Percentiles rank a stretch among this genome's conserved stretches.
phyloP scores from a whole-genome alignment of 805 yeast species.

The Suhomyces canberraensis region DNA sequence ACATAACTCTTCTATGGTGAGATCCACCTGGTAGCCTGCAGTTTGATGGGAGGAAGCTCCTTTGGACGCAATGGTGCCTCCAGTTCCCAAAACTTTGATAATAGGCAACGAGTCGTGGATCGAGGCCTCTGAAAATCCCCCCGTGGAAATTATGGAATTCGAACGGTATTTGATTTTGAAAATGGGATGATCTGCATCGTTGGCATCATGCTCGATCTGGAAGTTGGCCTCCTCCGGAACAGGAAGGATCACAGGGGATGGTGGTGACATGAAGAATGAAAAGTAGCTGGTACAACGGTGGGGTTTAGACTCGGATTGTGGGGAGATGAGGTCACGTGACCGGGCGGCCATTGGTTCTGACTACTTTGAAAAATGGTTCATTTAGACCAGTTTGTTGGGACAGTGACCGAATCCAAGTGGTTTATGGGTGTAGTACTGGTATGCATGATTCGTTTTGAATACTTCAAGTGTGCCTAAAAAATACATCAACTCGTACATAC shows the following conservation, averaged over 20 bases:
- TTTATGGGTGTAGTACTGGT: too few relatives aligned
- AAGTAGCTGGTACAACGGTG: too few relatives aligned
- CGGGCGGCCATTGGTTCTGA: too few relatives aligned
- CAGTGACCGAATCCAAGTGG: too few relatives aligned
- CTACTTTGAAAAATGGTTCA: too few relatives aligned
- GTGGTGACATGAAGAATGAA: not conserved
- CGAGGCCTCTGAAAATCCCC: conserved; percentile 12
- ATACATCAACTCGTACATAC: too few relatives aligned
- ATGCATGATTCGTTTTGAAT: too few relatives aligned
- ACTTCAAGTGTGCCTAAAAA: too few relatives aligned
- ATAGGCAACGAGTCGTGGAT: conserved; percentile 22
- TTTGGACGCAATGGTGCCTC: conserved; percentile 59
- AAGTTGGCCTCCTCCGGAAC: conserved; percentile 6
- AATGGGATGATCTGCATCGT: conserved; percentile 28
- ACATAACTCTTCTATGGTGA: conserved; percentile 50
- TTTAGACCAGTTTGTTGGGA: too few relatives aligned
- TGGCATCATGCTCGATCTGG: conserved; percentile 21
- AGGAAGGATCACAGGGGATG: not conserved
- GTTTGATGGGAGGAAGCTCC: conserved; percentile 47
- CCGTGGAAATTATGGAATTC: conserved; percentile 23
- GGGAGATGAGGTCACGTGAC: too few relatives aligned
- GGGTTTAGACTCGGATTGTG: too few relatives aligned
- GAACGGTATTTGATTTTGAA: conserved; percentile 36
- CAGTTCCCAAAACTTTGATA: conserved; percentile 53
- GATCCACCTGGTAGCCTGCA: conserved; percentile 53